Evolutionary conservation across 495 filamentous ascomycete species (phyloP), one percentile per base, ranked within the genome.

Genomic region (Penicillium coffeae): DNA sequence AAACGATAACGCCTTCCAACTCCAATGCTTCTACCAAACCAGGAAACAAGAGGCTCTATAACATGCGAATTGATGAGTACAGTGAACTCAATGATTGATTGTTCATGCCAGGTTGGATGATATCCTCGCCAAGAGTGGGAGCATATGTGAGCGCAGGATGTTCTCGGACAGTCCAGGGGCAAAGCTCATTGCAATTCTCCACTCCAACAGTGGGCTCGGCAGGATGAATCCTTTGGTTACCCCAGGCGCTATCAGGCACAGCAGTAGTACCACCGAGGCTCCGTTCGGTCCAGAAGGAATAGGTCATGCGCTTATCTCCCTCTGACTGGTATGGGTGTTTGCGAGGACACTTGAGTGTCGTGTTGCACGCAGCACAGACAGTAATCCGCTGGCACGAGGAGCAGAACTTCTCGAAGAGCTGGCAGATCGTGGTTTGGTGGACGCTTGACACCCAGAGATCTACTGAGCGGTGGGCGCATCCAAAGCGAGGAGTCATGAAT

Each of bases 391-490:
- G 56, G 52, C 72, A 75, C 0, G 69, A 69, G 9, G 56, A 41
- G 38, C 72, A 75, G 41, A 58, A 56, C 7, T 58, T 62, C 47
- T 73, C 68, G 38, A 68, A 63, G 7, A 69, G 52, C 10, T 64
- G 68, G 27, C 72, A 75, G 35, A 74, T 56, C 2, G 64, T 68
- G 13, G 65, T 66, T 46, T 75, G 70, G 40, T 72, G 68, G 18
- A 73, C 68, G 19, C 69, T 67, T 2, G 69, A 66, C 14, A 75
- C 47, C 72, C 72, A 75, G 20, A 74, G 50, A 48, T 75, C 72
- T 38, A 74, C 60, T 2, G 72, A 74, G 40, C 70, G 64, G 52
- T 75, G 72, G 9, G 72, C 69, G 32, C 72, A 75, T 32, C 72
- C 72, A 46, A 75, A 74, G 2, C 72, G 69, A 10, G 72, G 60